Evolutionary conservation across 2,329 filamentous ascomycete species (phyloP).

Genomic region (Chrysoporthe cubensis): DNA sequence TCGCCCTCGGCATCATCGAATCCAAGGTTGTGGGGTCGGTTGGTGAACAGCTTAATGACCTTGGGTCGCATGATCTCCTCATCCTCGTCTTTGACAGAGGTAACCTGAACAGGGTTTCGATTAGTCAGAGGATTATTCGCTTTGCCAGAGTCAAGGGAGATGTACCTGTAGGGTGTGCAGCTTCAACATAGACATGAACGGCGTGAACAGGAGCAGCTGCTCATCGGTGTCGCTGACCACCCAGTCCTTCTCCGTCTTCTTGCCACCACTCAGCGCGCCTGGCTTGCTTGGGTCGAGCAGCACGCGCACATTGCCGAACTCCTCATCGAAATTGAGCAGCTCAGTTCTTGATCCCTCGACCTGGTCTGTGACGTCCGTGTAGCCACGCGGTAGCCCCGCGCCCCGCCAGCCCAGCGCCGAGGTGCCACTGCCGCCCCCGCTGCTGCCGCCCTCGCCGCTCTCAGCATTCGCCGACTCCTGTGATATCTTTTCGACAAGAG

Average conservation of each 20-base stretch:
- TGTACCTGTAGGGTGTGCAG: conserved; percentile 77
- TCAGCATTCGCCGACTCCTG: conserved; percentile 63
- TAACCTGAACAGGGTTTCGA: conserved; percentile 64
- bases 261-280: conserved; percentile 61
- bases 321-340: conserved; percentile 82
- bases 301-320: conserved; percentile 71
- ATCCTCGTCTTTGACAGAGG: conserved; percentile 69
- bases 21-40: conserved; percentile 85
- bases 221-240: conserved; percentile 97
- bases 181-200: conserved; percentile 87
- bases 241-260: conserved; percentile 72
- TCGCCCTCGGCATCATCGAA: conserved; percentile 95
- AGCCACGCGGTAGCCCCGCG: conserved; percentile 75
- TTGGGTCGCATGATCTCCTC: conserved; percentile 80
- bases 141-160: conserved; percentile 11
- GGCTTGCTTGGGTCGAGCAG: conserved; percentile 76
- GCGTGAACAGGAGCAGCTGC: conserved; percentile 90
- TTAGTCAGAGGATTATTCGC: neutral
- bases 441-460: conserved; percentile 43
- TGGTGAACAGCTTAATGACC: conserved; percentile 84
- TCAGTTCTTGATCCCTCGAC: conserved; percentile 82
- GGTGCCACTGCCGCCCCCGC: conserved; percentile 46
- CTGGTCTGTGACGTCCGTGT: conserved; percentile 80
- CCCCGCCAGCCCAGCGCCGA: conserved; percentile 69
- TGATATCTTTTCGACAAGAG: conserved; percentile 72